Percentiles rank a stretch among this genome's conserved stretches.
phyloP scores from a whole-genome alignment of 192 early-diverging fungal species.

The Linderina pennispora region DNA sequence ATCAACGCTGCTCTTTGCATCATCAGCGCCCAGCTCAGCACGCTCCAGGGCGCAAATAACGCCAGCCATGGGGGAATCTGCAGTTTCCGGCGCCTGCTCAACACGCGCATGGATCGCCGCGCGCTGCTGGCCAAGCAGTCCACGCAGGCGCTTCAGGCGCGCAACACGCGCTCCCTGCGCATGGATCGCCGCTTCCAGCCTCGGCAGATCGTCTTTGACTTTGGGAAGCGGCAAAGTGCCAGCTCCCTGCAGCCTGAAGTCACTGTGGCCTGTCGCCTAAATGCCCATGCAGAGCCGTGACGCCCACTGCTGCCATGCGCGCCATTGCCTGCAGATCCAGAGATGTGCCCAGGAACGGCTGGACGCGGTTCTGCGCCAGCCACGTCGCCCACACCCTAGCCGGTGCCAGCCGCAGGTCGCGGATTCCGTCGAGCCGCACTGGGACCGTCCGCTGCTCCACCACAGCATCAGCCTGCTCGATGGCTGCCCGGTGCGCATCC shows the following conservation, averaged over 20 bases:
- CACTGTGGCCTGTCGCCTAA: neutral
- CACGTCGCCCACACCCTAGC: constrained; percentile 31
- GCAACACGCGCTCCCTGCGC: constrained; percentile 17
- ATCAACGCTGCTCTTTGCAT: too few relatives aligned
- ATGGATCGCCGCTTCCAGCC: constrained; percentile 1
- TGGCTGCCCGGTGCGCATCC: constrained; percentile 1
- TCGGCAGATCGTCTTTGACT: neutral
- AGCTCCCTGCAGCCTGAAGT: too few relatives aligned
- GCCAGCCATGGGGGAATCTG: too few relatives aligned
- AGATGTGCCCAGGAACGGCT: constrained; percentile 23
- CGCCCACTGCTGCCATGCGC: constrained; percentile 30
- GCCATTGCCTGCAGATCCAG: constrained; percentile 25
- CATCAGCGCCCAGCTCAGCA: too few relatives aligned
- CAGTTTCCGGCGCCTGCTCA: too few relatives aligned
- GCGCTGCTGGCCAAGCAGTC: too few relatives aligned
- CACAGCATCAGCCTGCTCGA: constrained; percentile 15
- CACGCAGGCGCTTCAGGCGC: too few relatives aligned
- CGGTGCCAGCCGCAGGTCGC: constrained; percentile 29
- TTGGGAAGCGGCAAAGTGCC: constrained; percentile 2
- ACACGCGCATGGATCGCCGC: too few relatives aligned
- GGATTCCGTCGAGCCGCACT: constrained; percentile 18
- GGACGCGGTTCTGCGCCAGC: constrained; percentile 10
- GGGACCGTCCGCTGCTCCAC: constrained; percentile 19
- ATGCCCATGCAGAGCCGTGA: constrained; percentile 12
- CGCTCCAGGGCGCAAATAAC: too few relatives aligned